Evolutionary conservation across 2,329 filamentous ascomycete genomes (phyloP).

Genomic region (Beauveria bassiana): DNA sequence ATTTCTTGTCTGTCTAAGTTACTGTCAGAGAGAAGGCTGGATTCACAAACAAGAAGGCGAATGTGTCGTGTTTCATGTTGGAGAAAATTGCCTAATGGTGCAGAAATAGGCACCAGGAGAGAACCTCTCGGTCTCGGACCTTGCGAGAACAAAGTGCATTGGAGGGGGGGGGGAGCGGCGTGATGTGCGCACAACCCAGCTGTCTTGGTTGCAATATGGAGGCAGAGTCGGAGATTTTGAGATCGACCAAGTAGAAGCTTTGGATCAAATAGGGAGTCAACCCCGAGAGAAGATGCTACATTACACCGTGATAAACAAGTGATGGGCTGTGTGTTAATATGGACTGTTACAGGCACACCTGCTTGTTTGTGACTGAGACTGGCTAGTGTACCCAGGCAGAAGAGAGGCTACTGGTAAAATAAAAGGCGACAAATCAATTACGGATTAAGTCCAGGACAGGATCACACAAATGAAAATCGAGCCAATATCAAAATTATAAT

Average conservation of each 20-base stretch:
- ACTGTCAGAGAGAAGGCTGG: background rate
- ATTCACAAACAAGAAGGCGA: background rate
- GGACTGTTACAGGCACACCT: background rate
- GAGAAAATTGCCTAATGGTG: background rate
- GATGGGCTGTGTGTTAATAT: background rate
- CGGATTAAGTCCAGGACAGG: background rate
- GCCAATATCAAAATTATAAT: background rate
- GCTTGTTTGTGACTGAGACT: background rate
- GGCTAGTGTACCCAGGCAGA: slow-evolving; percentile 1
- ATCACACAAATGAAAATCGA: background rate
- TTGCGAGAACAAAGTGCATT: background rate
- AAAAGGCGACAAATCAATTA: background rate
- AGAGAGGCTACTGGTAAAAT: background rate
- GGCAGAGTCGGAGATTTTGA: background rate
- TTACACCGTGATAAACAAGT: background rate
- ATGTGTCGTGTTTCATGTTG: background rate
- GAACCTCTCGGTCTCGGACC: background rate
- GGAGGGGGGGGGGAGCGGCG: background rate
- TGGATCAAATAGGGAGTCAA: background rate
- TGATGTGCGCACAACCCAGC: background rate
- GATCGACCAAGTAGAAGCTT: too few relatives aligned
- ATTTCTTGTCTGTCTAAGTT: background rate
- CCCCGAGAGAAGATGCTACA: background rate
- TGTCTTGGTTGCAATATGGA: background rate
- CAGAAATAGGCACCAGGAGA: background rate